Evolutionary conservation across 257 asterid species (phyloP).

Genomic region (Rubia yunnanensis): DNA sequence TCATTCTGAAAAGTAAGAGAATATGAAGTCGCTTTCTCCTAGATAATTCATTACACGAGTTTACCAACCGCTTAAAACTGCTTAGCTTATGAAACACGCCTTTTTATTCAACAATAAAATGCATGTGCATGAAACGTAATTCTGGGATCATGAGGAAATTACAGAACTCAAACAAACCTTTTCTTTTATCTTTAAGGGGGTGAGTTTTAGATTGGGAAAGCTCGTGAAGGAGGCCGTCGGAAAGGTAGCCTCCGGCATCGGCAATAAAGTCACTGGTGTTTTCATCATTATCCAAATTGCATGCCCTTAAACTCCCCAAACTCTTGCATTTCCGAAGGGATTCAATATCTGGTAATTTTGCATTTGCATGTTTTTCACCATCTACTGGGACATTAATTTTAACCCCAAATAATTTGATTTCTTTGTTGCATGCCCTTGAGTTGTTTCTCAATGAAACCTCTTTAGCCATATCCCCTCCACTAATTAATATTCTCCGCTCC

Average conservation of each 20-base stretch:
- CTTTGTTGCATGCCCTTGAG: conserved; percentile 25
- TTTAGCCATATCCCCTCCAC: conserved; percentile 10
- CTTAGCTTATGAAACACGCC: too few species aligned
- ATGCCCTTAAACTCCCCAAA: conserved; percentile 25
- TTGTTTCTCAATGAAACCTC: conserved; percentile 32
- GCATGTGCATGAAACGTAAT: too few species aligned
- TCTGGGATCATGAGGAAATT: too few species aligned
- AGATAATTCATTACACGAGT: too few species aligned
- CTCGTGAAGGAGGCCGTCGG: conserved; percentile 34
- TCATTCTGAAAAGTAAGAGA: too few species aligned
- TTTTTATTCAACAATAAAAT: too few species aligned
- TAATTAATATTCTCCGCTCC: neutral
- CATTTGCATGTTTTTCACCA: too few species aligned
- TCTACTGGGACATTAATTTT: conserved; percentile 23
- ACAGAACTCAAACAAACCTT: neutral
- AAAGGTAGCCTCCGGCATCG: conserved; percentile 27
- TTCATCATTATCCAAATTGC: conserved; percentile 7
- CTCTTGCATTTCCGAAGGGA: conserved; percentile 37
- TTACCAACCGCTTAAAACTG: too few species aligned
- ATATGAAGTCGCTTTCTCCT: too few species aligned
- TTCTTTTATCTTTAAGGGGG: conserved; percentile 15
- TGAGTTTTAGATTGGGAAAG: conserved; percentile 11
- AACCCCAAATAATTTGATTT: conserved; percentile 48
- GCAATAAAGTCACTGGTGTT: too few species aligned
- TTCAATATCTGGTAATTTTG: neutral